phyloP scores from a whole-genome alignment of 306 rosid species.

The Pterocarpus santalinus region DNA sequence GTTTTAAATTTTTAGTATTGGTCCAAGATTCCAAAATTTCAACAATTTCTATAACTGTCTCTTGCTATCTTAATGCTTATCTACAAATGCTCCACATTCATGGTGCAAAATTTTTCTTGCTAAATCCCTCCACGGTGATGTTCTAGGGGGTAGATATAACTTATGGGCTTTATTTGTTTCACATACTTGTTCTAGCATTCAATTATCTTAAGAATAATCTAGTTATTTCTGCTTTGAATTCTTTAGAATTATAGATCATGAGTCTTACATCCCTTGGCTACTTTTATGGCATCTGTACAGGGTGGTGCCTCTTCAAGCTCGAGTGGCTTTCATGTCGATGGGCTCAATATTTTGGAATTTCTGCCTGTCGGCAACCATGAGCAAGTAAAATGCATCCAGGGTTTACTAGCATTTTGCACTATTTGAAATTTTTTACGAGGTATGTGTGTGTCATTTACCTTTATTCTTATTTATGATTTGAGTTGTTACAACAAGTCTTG shows the following conservation, averaged over 20 bases:
- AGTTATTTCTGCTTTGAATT: conserved; percentile 23
- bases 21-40: too few species aligned
- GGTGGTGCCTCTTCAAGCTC: conserved; percentile 95
- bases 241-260: neutral
- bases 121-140: neutral
- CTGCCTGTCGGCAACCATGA: conserved; percentile 85
- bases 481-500: conserved; percentile 14
- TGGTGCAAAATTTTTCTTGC: conserved; percentile 12
- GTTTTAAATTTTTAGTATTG: too few species aligned
- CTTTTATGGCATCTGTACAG: conserved; percentile 56
- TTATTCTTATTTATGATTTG: conserved; percentile 20
- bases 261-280: conserved; percentile 38
- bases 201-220: neutral
- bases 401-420: conserved; percentile 23
- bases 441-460: conserved; percentile 27
- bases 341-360: conserved; percentile 96
- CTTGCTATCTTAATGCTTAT: neutral
- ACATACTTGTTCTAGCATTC: conserved; percentile 15
- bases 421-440: conserved; percentile 49
- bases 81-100: conserved; percentile 17
- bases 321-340: conserved; percentile 91
- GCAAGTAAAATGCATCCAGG: conserved; percentile 62
- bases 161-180: neutral
- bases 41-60: neutral
- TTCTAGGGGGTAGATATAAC: neutral